phyloP scores from a whole-genome alignment of 2,329 filamentous ascomycete species.

The Grosmannia serpens region DNA sequence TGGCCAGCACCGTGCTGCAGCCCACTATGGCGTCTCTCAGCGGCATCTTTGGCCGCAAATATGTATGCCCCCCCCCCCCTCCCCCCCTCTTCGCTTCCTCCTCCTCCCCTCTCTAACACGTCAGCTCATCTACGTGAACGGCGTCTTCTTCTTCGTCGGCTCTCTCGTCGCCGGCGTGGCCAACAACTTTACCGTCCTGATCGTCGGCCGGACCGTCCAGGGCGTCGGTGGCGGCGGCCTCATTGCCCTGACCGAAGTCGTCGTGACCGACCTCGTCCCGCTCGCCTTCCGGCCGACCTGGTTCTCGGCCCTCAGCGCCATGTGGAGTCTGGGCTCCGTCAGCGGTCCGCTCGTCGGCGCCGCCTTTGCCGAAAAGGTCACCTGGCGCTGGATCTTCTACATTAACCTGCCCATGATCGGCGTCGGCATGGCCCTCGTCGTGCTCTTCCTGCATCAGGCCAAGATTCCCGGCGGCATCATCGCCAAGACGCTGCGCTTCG shows the following conservation, averaged over 20 bases:
- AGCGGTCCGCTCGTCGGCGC: constrained; percentile 16
- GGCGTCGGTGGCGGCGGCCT: constrained; percentile 25
- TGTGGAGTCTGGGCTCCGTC: constrained; percentile 13
- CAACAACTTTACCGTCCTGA: constrained; percentile 18
- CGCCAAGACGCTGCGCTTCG: constrained; percentile 25
- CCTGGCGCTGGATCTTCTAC: constrained; percentile 30
- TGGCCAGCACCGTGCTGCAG: constrained; percentile 50
- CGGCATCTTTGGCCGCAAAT: constrained; percentile 13
- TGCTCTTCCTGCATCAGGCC: constrained; percentile 26
- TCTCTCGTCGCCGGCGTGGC: constrained; percentile 20
- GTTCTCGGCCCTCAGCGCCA: constrained; percentile 12
- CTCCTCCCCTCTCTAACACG: constrained; percentile 24
- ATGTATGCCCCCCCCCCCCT: constrained; percentile 7
- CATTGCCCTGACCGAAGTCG: constrained; percentile 22
- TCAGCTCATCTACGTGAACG: constrained; percentile 11
- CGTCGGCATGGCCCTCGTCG: constrained; percentile 6
- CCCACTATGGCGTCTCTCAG: constrained; percentile 26
- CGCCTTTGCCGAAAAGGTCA: constrained; percentile 11
- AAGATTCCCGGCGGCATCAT: constrained; percentile 17
- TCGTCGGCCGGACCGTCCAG: constrained; percentile 23
- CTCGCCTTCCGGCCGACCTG: constrained; percentile 16
- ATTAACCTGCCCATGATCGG: constrained; percentile 29
- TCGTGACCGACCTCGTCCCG: constrained; percentile 21
- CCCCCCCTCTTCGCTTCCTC: constrained; percentile 24
- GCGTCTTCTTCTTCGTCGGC: constrained; percentile 12